Evolutionary conservation across 2,329 filamentous ascomycete species (phyloP).

Genomic region (Claviceps lovelessii): DNA sequence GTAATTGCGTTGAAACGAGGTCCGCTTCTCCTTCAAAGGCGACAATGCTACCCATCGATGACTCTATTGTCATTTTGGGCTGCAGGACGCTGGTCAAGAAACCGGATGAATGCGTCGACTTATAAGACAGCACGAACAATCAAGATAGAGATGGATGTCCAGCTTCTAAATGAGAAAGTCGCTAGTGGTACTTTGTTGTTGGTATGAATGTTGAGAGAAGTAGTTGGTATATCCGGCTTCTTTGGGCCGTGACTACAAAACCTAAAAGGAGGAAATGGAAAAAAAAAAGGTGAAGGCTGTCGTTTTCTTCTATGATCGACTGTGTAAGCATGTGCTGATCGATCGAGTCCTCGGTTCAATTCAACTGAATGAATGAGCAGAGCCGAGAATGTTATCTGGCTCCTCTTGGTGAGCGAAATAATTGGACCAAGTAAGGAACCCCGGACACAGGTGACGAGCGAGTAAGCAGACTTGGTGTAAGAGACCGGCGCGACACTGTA

Average conservation of each 20-base stretch:
- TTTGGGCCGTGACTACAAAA: not conserved
- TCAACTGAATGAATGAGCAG: not conserved
- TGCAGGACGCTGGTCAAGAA: not conserved
- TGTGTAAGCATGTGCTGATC: not conserved
- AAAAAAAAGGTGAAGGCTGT: not conserved
- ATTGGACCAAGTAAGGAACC: not conserved
- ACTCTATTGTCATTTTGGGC: constrained; percentile 8
- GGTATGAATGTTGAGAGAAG: not conserved
- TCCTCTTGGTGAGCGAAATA: not conserved
- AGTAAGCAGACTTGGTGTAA: not conserved
- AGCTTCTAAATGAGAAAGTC: not conserved
- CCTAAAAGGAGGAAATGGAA: not conserved
- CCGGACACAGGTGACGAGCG: not conserved
- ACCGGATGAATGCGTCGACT: not conserved
- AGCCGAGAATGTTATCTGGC: too few species aligned
- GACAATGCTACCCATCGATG: constrained; percentile 34
- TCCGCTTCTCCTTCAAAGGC: constrained; percentile 45
- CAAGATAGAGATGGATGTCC: not conserved
- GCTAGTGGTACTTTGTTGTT: not conserved
- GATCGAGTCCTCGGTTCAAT: not conserved
- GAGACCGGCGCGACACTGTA: not conserved
- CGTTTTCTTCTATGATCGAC: not conserved
- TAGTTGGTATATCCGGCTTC: not conserved
- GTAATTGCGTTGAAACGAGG: constrained; percentile 42
- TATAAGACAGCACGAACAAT: not conserved